Percentiles rank a stretch among this genome's conserved stretches.
Evolutionary conservation across 2,329 filamentous ascomycete species (phyloP).

Genomic region (Curvularia sp.): DNA sequence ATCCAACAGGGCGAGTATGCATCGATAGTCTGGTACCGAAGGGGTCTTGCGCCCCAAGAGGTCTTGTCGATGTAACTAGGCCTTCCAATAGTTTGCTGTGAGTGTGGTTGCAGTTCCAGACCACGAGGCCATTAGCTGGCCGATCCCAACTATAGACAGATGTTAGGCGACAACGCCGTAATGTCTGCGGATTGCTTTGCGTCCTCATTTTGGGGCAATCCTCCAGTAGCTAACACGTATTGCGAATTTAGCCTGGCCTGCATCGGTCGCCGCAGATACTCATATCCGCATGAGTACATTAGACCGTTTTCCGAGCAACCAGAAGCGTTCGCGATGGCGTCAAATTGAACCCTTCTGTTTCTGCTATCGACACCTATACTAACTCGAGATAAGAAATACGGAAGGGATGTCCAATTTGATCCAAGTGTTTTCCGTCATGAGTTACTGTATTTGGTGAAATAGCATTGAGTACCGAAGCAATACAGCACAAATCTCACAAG

Average conservation of each 20-base stretch:
- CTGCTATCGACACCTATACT: neutral
- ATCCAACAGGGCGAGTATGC: conserved; percentile 20
- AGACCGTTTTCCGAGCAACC: neutral
- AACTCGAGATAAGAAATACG: neutral
- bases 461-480: neutral
- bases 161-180: conserved; percentile 31
- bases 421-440: neutral
- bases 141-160: conserved; percentile 27
- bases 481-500: neutral
- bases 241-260: conserved; percentile 31
- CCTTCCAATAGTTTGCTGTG: conserved; percentile 14
- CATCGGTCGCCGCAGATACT: conserved; percentile 31
- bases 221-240: conserved; percentile 30
- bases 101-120: conserved; percentile 16
- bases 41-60: conserved; percentile 19
- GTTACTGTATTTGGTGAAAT: neutral
- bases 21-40: conserved; percentile 25
- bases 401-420: neutral
- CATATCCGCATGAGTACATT: conserved; percentile 11
- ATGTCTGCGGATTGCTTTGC: conserved; percentile 44
- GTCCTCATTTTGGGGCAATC: conserved; percentile 34
- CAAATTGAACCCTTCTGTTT: neutral
- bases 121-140: conserved; percentile 21
- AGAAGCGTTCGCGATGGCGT: neutral
- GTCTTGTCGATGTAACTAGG: conserved; percentile 5